These are phyloP conservation scores for Hygrocybe coccinea DNA, from an alignment of 768 basidiomycete genomes.

Conservation along the genomic window DNA sequence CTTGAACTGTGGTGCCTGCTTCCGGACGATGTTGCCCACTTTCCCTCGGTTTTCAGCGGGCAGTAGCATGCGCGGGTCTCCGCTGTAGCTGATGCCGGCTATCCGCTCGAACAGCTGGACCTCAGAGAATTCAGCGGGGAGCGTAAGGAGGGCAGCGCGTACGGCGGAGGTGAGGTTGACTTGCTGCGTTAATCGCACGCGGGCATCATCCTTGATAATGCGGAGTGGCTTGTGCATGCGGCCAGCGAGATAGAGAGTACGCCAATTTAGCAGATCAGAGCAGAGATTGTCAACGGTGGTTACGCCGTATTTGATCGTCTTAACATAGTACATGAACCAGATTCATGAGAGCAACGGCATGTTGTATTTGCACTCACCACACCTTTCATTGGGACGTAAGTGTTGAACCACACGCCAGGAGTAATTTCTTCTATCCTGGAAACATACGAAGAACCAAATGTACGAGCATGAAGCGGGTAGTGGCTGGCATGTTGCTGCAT, in stretches of 20 bases:
- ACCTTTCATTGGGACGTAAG: conserved; percentile 78
- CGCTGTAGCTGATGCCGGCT: conserved; percentile 78
- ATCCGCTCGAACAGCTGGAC: conserved; percentile 79
- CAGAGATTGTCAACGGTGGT: conserved; percentile 88
- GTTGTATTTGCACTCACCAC: conserved; percentile 55
- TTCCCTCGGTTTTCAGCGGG: conserved; percentile 94
- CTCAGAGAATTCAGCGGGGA: conserved; percentile 80
- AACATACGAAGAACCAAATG: conserved; percentile 80
- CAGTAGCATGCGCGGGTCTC: conserved; percentile 90
- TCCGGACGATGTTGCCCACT: conserved; percentile 86
- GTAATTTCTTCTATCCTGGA: conserved; percentile 64
- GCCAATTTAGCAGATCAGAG: conserved; percentile 89
- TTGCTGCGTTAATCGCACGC: conserved; percentile 86
- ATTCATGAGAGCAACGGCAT: not conserved
- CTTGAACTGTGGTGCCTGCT: conserved; percentile 77
- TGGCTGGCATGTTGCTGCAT: conserved; percentile 88
- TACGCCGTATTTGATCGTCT: conserved; percentile 96
- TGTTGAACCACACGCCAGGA: conserved; percentile 96
- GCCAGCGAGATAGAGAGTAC: conserved; percentile 87
- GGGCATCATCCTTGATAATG: conserved; percentile 88
- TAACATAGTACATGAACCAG: not conserved
- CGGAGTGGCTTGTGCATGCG: conserved; percentile 96
- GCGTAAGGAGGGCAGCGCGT: conserved; percentile 81
- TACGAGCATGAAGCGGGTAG: conserved; percentile 85
- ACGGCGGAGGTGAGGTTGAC: conserved; percentile 91